phyloP scores from a whole-genome alignment of 73 alveolate genomes.

The Paramecium tetraurelia region DNA sequence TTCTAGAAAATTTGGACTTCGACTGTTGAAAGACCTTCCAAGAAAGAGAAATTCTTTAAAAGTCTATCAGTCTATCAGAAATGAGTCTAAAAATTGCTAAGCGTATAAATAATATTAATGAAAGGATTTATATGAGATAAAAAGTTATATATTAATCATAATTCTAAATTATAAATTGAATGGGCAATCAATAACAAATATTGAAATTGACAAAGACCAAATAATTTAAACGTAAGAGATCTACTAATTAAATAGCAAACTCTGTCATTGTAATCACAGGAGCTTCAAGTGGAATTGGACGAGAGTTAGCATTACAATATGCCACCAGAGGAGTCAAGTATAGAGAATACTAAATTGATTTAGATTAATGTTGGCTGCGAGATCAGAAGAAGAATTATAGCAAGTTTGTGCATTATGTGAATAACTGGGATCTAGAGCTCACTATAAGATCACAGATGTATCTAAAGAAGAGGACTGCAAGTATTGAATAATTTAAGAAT shows the following conservation, averaged over 20 bases:
- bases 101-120: too few relatives aligned
- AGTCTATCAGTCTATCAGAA: too few relatives aligned
- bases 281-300: conserved; percentile 83
- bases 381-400: conserved; percentile 58
- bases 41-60: too few relatives aligned
- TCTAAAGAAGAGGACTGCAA: conserved; percentile 69
- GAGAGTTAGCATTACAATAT: conserved; percentile 74
- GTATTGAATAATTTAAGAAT: neutral
- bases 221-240: neutral
- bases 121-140: too few relatives aligned
- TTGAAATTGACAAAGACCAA: conserved; percentile 15
- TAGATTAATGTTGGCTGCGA: conserved; percentile 69
- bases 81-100: too few relatives aligned
- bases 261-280: conserved; percentile 79
- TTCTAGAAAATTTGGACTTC: too few relatives aligned
- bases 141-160: neutral
- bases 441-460: conserved; percentile 56
- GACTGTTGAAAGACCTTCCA: too few relatives aligned
- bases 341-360: neutral
- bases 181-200: conserved; percentile 38
- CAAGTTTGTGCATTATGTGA: conserved; percentile 45
- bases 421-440: conserved; percentile 52
- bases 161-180: neutral
- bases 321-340: conserved; percentile 68
- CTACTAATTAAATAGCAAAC: neutral